A percentile compares a stretch with the other conserved stretches of the same genome.
Conservation (phyloP, 345 rosid genomes). For the Murraya koenigii region DNA sequence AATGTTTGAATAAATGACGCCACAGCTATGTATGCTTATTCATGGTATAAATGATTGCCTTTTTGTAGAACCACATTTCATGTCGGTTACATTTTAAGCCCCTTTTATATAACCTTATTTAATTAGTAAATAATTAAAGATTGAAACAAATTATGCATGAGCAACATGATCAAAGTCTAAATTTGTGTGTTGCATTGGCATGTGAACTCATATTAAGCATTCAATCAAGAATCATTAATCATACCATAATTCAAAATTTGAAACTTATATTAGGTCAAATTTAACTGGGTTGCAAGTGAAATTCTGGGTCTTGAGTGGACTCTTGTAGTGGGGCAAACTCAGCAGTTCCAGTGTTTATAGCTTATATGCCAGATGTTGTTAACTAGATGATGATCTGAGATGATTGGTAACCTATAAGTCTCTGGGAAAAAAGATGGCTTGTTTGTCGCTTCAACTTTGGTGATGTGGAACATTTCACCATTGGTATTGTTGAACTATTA, state of each 20-base stretch:
- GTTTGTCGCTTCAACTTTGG: neutral
- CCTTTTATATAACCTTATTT: neutral
- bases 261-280: neutral
- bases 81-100: neutral
- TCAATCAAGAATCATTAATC: neutral
- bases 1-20: neutral
- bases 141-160: neutral
- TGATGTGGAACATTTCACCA: neutral
- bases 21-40: neutral
- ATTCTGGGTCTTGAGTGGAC: neutral
- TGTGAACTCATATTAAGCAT: neutral
- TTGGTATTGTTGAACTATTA: neutral
- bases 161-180: neutral
- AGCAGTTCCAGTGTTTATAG: neutral
- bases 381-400: neutral
- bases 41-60: conserved; percentile 3
- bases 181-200: neutral
- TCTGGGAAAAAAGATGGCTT: no score
- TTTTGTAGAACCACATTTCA: neutral
- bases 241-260: neutral
- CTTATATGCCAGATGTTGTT: neutral
- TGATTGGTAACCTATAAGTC: no score
- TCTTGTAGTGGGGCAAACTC: neutral
- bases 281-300: no score
- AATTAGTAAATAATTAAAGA: neutral